These are phyloP conservation scores for Cryptococcus sp. DNA, from an alignment of 1,284 basidiomycete genomes.

Conservation along the genomic window DNA sequence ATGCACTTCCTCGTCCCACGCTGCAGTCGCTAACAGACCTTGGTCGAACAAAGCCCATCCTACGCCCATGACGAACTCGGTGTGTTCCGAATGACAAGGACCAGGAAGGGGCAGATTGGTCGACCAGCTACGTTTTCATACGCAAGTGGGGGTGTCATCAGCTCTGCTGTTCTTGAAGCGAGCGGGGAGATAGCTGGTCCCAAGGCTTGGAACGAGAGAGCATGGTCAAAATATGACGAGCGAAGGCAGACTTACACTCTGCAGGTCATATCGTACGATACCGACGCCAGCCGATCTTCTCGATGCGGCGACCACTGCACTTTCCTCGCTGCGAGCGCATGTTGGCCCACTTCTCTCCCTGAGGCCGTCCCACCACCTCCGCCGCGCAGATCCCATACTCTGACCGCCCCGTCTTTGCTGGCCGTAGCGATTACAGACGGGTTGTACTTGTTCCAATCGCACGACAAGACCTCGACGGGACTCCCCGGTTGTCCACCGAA, in stretches of 20 bases:
- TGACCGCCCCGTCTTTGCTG: conserved; percentile 56
- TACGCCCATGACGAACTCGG: conserved; percentile 91
- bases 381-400: conserved; percentile 54
- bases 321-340: conserved; percentile 57
- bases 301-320: conserved; percentile 61
- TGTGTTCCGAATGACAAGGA: conserved; percentile 79
- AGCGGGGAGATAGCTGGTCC: too few relatives aligned
- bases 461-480: conserved; percentile 39
- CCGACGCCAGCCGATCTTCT: conserved; percentile 64
- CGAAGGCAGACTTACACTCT: conserved; percentile 65
- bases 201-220: too few relatives aligned
- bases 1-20: conserved; percentile 85
- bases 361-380: conserved; percentile 4
- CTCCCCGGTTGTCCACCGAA: conserved; percentile 4
- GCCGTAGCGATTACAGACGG: conserved; percentile 56
- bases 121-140: conserved; percentile 56
- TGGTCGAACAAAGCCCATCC: conserved; percentile 81
- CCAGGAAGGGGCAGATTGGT: conserved; percentile 53
- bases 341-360: conserved; percentile 48
- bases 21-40: conserved; percentile 79
- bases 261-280: conserved; percentile 90
- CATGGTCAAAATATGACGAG: not conserved
- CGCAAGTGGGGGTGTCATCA: too few relatives aligned
- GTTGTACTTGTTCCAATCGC: conserved; percentile 63
- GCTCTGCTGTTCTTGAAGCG: not conserved